Conservation (phyloP, 306 rosid genomes). For the Medicago truncatula region MtrunA17r5.0-ANR NC_053042.1:53139001-53139500, state of each 20-base stretch:
- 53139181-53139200: conserved; percentile 71
- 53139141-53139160: conserved; percentile 46
- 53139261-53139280: conserved; percentile 24
- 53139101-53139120: conserved; percentile 50
- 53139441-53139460: no score
- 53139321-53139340: not conserved
- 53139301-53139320: no score
- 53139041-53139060: conserved; percentile 52
- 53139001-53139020: conserved; percentile 59
- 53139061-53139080: conserved; percentile 44
- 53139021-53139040: conserved; percentile 54
- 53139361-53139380: no score
- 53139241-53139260: conserved; percentile 47
- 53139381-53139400: no score
- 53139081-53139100: conserved; percentile 37
- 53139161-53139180: conserved; percentile 44
- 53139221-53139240: conserved; percentile 51
- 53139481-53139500: no score
- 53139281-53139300: not conserved
- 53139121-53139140: conserved; percentile 47
- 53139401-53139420: no score
- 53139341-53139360: not conserved
- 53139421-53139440: no score
- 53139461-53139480: no score
- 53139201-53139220: conserved; percentile 72